Evolutionary conservation across 2,329 filamentous ascomycete species (phyloP), one percentile per base, ranked within the genome.

Genomic region (Xylariales sp.): DNA sequence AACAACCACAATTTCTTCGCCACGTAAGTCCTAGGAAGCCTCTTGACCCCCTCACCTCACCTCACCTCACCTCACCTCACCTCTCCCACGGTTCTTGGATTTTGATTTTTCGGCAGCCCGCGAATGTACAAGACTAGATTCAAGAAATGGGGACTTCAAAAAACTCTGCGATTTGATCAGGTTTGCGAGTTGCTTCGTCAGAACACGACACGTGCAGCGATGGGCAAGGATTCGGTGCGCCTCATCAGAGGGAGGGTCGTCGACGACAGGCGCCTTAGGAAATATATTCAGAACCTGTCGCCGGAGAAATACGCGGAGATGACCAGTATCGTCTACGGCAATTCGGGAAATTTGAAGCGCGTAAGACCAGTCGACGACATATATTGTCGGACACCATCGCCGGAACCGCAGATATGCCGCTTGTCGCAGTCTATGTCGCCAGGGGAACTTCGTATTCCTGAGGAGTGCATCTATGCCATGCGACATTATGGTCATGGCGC

Each of bases 61-160:
- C n/a, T n/a, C n/a, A n/a, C n/a, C n/a, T n/a, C n/a, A n/a, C n/a
- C n/a, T n/a, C n/a, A n/a, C n/a, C n/a, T n/a, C n/a, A n/a, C n/a
- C n/a, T n/a, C n/a, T n/a, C n/a, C n/a, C n/a, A n/a, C n/a, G n/a
- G 8, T 29, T 14, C 17, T 14, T 7, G n/a, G 7, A 10, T 29
- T 13, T 13, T 29, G 14, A 29, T 27, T 8, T n/a, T 27, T 8
- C 14, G 7, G 8, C 30, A 35, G 33, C 5, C 16, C 25, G 5
- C n/a, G 25, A 13, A 37, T 37, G 33, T 37, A 37, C 33, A 37
- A 37, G 23, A n/a, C 25, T 11, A 21, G 33, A 10, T 28, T 37
- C 14, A 16, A 28, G 5, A 37, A 37, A 37, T 37, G 33, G 33
- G 33, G 33, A 6, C 14, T 37, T 8, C 33, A 29, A 16, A 37